These are phyloP conservation scores for Metarhizium brunneum DNA, from an alignment of 2,329 filamentous ascomycete species.

Conservation along the genomic window DNA sequence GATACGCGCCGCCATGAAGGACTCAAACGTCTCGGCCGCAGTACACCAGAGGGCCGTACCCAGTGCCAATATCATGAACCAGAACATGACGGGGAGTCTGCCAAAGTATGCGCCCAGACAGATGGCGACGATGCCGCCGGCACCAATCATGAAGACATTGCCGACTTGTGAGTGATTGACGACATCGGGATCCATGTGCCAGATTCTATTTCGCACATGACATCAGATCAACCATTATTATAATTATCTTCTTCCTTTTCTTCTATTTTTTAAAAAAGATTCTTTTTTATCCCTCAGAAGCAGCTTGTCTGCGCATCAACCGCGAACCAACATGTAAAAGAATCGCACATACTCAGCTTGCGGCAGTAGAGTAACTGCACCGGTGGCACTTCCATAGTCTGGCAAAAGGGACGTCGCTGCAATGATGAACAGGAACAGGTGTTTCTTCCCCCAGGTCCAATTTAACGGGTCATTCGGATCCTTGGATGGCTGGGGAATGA, in stretches of 20 bases:
- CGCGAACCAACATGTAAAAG: background rate
- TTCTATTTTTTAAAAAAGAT: background rate
- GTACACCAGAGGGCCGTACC: constrained; percentile 32
- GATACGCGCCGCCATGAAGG: constrained; percentile 31
- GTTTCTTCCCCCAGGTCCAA: background rate
- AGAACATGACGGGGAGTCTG: constrained; percentile 28
- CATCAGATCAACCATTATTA: background rate
- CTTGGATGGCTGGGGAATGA: background rate
- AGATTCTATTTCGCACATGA: background rate
- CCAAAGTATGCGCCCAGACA: constrained; percentile 13
- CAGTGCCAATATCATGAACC: constrained; percentile 26
- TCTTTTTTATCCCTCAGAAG: background rate
- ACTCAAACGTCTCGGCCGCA: constrained; percentile 27
- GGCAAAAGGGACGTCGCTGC: background rate
- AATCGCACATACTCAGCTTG: background rate
- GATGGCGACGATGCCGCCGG: background rate
- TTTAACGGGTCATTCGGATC: background rate
- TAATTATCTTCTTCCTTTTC: too few species aligned
- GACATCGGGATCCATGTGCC: background rate
- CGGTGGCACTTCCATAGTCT: background rate
- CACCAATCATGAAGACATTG: background rate
- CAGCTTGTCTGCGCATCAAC: background rate
- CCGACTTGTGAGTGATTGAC: background rate
- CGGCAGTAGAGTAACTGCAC: background rate
- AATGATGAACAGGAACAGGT: background rate